Conservation (phyloP, 352 stramenopile genomes). For the Pythium chondricola region DNA sequence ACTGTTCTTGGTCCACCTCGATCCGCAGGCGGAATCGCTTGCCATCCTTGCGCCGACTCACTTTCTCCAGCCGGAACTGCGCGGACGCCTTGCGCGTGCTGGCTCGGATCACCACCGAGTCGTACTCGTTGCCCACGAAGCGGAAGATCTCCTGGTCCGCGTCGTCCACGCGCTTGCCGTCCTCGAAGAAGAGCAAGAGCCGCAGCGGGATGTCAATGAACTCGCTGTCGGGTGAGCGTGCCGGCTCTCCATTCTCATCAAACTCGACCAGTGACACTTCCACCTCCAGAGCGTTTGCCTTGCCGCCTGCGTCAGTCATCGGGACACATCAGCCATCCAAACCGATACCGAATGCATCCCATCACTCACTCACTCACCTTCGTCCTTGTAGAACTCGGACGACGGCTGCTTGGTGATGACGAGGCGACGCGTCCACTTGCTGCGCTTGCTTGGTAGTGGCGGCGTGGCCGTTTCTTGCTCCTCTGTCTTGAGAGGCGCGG, state of each 20-base stretch:
- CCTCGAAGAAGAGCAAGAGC: constrained; percentile 81
- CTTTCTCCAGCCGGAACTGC: constrained; percentile 82
- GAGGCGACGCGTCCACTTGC: constrained; percentile 60
- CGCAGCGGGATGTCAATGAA: constrained; percentile 79
- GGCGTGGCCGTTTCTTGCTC: background rate
- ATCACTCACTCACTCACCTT: constrained; percentile 30
- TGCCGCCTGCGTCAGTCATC: constrained; percentile 34
- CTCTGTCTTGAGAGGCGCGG: constrained; percentile 2
- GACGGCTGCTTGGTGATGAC: constrained; percentile 82
- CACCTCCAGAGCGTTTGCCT: constrained; percentile 73
- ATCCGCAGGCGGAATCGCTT: constrained; percentile 83
- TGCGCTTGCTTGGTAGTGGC: constrained; percentile 22
- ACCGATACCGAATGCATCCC: background rate
- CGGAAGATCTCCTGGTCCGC: constrained; percentile 84
- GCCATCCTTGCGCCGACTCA: constrained; percentile 78
- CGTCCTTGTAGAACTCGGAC: constrained; percentile 87
- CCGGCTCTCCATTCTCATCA: constrained; percentile 53
- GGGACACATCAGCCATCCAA: background rate
- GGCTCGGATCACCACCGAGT: constrained; percentile 71
- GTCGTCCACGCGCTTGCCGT: constrained; percentile 78
- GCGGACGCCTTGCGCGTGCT: constrained; percentile 55
- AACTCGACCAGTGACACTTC: constrained; percentile 82
- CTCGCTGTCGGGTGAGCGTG: constrained; percentile 56
- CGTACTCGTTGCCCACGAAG: constrained; percentile 82
- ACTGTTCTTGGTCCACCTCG: constrained; percentile 80